phyloP scores from a whole-genome alignment of 352 stramenopile genomes.

The Thraustochytrium striatum region DNA sequence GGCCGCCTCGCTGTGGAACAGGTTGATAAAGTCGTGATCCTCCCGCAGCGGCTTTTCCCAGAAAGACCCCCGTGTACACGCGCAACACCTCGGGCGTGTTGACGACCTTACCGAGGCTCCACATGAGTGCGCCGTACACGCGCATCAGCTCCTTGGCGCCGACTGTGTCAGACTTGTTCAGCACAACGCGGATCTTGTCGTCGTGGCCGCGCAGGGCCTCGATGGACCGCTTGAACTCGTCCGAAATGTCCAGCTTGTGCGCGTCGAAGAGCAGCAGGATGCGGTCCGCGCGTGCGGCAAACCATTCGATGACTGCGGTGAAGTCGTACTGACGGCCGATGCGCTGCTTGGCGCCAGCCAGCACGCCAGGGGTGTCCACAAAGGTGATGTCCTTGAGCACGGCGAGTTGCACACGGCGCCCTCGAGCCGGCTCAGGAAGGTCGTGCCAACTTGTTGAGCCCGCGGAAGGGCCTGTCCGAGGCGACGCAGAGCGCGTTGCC shows the following conservation, averaged over 20 bases:
- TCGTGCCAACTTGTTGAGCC: constrained; percentile 87
- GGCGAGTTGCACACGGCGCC: constrained; percentile 83
- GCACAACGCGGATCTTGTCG: constrained; percentile 95
- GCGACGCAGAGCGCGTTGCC: constrained; percentile 93
- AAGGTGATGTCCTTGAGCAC: constrained; percentile 92
- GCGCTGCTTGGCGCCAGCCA: constrained; percentile 97
- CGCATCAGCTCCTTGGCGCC: constrained; percentile 94
- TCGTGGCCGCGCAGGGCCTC: constrained; percentile 89
- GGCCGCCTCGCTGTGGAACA: constrained; percentile 94
- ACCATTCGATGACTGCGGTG: constrained; percentile 77
- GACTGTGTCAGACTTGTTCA: constrained; percentile 99
- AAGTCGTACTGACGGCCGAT: constrained; percentile 95
- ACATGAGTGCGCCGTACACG: constrained; percentile 95
- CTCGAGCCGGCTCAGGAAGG: constrained; percentile 97
- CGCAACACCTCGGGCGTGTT: constrained; percentile 94
- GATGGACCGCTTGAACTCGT: constrained; percentile 96
- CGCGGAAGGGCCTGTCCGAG: constrained; percentile 68
- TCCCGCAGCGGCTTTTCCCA: constrained; percentile 73
- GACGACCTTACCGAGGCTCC: constrained; percentile 95
- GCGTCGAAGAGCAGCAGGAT: constrained; percentile 99
- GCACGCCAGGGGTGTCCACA: constrained; percentile 94
- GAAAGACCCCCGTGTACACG: constrained; percentile 98
- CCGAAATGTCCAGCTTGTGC: constrained; percentile 98
- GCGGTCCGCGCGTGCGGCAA: constrained; percentile 87
- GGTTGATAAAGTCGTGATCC: constrained; percentile 70